A percentile compares a stretch with the other conserved stretches of the same genome.
Evolutionary conservation across 129 eudicot species (phyloP).

Genomic region (Logfia minima): DNA sequence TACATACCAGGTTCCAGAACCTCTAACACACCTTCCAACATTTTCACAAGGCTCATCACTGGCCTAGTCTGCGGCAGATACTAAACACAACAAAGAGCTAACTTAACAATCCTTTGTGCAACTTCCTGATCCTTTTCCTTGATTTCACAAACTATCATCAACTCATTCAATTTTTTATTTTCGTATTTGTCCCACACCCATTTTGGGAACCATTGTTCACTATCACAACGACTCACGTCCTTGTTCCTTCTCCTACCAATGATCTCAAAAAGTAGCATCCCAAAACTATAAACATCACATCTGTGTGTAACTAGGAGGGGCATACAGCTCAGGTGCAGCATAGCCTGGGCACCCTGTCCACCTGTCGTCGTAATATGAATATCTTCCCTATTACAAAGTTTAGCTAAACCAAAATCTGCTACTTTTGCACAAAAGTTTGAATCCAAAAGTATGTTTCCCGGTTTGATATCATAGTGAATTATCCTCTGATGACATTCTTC

Average conservation of each 20-base stretch:
- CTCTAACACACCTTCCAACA: constrained; percentile 10
- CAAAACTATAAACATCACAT: constrained; percentile 23
- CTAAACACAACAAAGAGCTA: constrained; percentile 7
- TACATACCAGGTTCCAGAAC: background rate
- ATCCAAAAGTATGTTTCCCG: constrained; percentile 27
- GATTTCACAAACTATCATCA: constrained; percentile 19
- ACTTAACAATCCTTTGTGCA: constrained; percentile 8
- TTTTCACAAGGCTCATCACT: constrained; percentile 1
- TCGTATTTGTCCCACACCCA: constrained; percentile 7
- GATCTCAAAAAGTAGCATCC: constrained; percentile 16
- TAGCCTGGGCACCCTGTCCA: constrained; percentile 15
- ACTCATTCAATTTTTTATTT: background rate
- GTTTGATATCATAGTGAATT: constrained; percentile 34
- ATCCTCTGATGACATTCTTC: constrained; percentile 28
- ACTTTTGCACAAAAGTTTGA: constrained; percentile 15
- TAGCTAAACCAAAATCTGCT: constrained; percentile 11
- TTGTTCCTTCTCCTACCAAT: constrained; percentile 8
- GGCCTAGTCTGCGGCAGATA: background rate
- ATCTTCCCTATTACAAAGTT: background rate
- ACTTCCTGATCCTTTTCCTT: constrained; percentile 8
- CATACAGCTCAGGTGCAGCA: constrained; percentile 14
- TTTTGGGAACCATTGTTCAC: constrained; percentile 1
- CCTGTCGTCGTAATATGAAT: background rate
- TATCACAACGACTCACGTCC: background rate
- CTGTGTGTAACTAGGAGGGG: background rate